Base-by-base conservation (phyloP, 352 stramenopile genomes). In the Phytophthora podocarpi region DNA sequence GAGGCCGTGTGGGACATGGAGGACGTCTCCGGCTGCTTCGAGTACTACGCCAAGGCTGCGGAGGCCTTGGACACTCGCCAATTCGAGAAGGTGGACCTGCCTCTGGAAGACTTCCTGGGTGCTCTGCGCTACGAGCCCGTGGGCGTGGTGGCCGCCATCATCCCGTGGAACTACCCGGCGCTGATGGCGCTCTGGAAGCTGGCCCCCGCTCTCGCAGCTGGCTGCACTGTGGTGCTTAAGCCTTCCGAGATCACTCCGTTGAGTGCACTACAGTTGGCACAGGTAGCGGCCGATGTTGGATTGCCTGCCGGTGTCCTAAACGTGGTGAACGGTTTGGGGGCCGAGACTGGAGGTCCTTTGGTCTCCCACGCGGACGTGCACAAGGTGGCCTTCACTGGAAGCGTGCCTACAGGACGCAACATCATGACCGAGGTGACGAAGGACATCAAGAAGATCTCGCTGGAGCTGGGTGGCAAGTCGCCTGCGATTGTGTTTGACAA, bases 161-260 rank as follows among this genome's bases (percentile, higher is more conserved):
- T 87, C 39, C 82, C 82, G 11, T 72, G 64, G 64, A 72, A 72
- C 27, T 72, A 64, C 12, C 64, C 64, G 20, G 50, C 51, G 0
- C 66, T 89, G 15, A 89, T 91, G 82, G 76, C 78, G 15, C 53
- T 87, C 13, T 89, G 81, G 79, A 91, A 91, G 64, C 64, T 95
- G 15, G 89, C 90, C 5, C 89, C 90, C 5, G 95, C 94, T 4
- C 72, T 99, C 21, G 85, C 91, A 10, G 91, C 91, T 1, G 97
- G 97, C 12, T 99, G 96, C 76, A 98, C 96, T 80, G 64, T 68
- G 12, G 64, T 72, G 28, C 58, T 72, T 11, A 72, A 72, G 18
- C 64, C 64, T 0, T 64, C 91, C 10, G 96, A 98, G 54, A 60
- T 98, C 20, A 99, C 97, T 15, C 97, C 97, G 48, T 58, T 97